Conservation (phyloP, 1,284 basidiomycete species). For the Fistulina hepatica region DNA sequence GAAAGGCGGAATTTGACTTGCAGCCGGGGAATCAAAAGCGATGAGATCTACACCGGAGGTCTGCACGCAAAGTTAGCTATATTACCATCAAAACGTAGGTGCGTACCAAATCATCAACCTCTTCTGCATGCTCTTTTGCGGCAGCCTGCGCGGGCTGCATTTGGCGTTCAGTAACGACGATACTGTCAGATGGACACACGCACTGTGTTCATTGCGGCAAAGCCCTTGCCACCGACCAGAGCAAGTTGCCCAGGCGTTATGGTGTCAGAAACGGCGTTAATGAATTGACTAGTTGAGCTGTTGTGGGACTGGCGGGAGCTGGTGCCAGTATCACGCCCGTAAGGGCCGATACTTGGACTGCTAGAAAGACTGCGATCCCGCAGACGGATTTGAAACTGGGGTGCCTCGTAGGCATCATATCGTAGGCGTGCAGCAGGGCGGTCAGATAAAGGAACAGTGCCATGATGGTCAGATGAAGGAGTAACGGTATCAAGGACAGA, state of each 20-base stretch:
- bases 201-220: background rate
- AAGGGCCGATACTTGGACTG: conserved; percentile 10
- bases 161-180: background rate
- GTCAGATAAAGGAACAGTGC: conserved; percentile 21
- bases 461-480: conserved; percentile 7
- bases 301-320: background rate
- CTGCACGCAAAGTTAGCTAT: conserved; percentile 17
- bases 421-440: conserved; percentile 36
- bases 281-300: background rate
- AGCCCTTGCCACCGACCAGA: background rate
- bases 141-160: background rate
- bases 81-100: conserved; percentile 9
- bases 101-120: conserved; percentile 8
- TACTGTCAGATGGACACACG: background rate
- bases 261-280: background rate
- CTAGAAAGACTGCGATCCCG: conserved; percentile 19
- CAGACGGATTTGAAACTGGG: conserved; percentile 36
- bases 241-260: background rate
- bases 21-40: conserved; percentile 56
- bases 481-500: background rate
- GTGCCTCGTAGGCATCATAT: conserved; percentile 61
- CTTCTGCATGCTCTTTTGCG: background rate
- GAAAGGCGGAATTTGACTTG: conserved; percentile 29
- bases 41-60: conserved; percentile 47
- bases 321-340: too few species aligned